Base-by-base conservation (phyloP, 805 yeast genomes). In the Sungouiozyma intestinalis region DNA sequence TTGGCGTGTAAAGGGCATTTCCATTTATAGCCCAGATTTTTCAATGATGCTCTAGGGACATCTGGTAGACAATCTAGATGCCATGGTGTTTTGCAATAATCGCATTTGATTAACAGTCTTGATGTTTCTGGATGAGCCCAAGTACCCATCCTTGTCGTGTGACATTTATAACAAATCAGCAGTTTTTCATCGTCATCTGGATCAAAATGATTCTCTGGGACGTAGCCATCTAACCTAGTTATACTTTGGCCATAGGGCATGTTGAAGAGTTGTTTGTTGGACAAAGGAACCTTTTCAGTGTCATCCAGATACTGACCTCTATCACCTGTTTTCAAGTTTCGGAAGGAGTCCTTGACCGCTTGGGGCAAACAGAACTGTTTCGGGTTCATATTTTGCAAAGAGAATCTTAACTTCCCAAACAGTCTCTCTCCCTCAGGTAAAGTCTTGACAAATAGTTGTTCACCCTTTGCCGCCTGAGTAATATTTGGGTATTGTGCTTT, bases 1-100 rank as follows among this genome's bases (percentile, higher is more conserved):
- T 24, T 43, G 16, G 77, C 75, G 64, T 86, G 97, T 50, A 83
- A 81, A 2, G 96, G 97, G 61, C 95, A 92, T 64, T 76, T 79
- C 97, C 96, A 90, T 59, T 80, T 84, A 36, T 70, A 69, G 2
- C 92, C 94, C 36, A 84, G 57, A 34, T 81, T 77, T 52, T 85
- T 85, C 16, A 81, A 75, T 4, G 81, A 68, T 14, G 85, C 71
- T 50, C 85, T 64, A 1, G 95, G 94, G 1, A 85, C 83, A 40
- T 73, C 69, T 14, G 63, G 63, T 14, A 88, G 62, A 60, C 97
- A 88, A 62, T 90, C 96, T 38, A 88, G 62, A 63, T 88, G 97
- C 94, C 94, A 88, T 15, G 79, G 73, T 3, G 82, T 66, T 0
- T 81, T 69, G 60, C 97, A 88, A 54, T 80, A 83, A 54, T 86